phyloP scores from a whole-genome alignment of 352 stramenopile genomes.

The Phytophthora ramorum region DNA sequence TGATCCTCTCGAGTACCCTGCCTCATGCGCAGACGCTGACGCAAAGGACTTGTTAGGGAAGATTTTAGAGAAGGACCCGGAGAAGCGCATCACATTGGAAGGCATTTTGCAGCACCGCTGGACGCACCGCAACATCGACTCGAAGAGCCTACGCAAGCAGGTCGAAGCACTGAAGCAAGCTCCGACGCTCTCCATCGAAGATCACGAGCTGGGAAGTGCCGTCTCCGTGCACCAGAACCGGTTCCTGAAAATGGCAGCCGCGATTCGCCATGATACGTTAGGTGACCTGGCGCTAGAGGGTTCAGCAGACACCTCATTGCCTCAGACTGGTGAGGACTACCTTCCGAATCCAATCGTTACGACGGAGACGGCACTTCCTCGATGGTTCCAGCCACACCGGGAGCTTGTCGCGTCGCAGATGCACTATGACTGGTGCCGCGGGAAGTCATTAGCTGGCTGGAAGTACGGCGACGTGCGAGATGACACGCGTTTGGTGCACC shows the following conservation, averaged over 20 bases:
- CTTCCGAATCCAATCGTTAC: slow-evolving; percentile 51
- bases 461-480: slow-evolving; percentile 44
- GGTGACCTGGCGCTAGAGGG: slow-evolving; percentile 14
- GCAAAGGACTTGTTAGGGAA: slow-evolving; percentile 68
- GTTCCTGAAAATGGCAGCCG: slow-evolving; percentile 43
- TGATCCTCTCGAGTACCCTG: slow-evolving; percentile 58
- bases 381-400: slow-evolving; percentile 42
- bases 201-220: slow-evolving; percentile 52
- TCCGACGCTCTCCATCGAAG: slow-evolving; percentile 45
- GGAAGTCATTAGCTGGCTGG: slow-evolving; percentile 62
- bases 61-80: slow-evolving; percentile 83
- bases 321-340: slow-evolving; percentile 27
- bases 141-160: slow-evolving; percentile 55
- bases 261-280: slow-evolving; percentile 35
- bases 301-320: neutral
- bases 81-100: slow-evolving; percentile 69
- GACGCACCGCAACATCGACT: slow-evolving; percentile 68
- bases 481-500: slow-evolving; percentile 52
- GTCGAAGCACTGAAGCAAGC: slow-evolving; percentile 50
- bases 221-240: slow-evolving; percentile 64
- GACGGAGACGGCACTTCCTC: slow-evolving; percentile 31
- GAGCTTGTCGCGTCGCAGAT: slow-evolving; percentile 56
- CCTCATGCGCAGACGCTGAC: slow-evolving; percentile 52
- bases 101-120: slow-evolving; percentile 77
- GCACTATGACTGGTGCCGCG: slow-evolving; percentile 71